Conservation (phyloP, 768 basidiomycete species). For the Roridomyces roridus region DNA sequence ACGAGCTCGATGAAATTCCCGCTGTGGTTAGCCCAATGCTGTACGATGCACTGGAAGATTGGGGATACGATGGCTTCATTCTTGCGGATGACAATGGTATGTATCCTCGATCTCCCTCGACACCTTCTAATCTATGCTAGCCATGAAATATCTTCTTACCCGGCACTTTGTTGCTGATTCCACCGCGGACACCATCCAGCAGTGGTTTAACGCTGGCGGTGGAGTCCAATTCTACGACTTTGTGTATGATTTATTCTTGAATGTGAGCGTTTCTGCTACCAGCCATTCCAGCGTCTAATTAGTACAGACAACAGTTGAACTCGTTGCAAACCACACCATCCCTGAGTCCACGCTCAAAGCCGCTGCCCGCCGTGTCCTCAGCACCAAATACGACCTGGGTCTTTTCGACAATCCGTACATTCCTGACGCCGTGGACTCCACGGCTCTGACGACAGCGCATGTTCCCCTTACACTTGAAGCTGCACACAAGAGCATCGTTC, state of each 20-base stretch:
- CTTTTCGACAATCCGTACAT: conserved; percentile 26
- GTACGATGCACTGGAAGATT: conserved; percentile 30
- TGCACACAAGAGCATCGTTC: conserved; percentile 29
- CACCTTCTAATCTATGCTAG: background rate
- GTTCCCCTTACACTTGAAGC: conserved; percentile 32
- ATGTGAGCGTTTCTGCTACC: conserved; percentile 18
- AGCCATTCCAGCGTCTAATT: background rate
- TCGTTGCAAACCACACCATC: conserved; percentile 27
- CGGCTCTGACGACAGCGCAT: conserved; percentile 23
- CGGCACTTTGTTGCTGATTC: conserved; percentile 26
- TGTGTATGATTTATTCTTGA: conserved; percentile 24
- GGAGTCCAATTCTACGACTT: conserved; percentile 33
- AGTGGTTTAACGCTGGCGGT: conserved; percentile 35
- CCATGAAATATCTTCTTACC: conserved; percentile 22
- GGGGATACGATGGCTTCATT: conserved; percentile 31
- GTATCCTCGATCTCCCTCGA: background rate
- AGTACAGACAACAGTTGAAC: conserved; percentile 19
- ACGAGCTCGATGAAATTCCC: conserved; percentile 33
- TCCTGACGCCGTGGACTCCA: conserved; percentile 20
- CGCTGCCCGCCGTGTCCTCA: conserved; percentile 26
- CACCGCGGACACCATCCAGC: conserved; percentile 30
- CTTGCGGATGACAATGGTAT: conserved; percentile 29
- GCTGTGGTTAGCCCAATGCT: conserved; percentile 30
- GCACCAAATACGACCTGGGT: conserved; percentile 32
- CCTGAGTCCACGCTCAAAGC: conserved; percentile 23